Conservation (phyloP, 305 asterid genomes). For the Solanum aculeatissimum region DNA sequence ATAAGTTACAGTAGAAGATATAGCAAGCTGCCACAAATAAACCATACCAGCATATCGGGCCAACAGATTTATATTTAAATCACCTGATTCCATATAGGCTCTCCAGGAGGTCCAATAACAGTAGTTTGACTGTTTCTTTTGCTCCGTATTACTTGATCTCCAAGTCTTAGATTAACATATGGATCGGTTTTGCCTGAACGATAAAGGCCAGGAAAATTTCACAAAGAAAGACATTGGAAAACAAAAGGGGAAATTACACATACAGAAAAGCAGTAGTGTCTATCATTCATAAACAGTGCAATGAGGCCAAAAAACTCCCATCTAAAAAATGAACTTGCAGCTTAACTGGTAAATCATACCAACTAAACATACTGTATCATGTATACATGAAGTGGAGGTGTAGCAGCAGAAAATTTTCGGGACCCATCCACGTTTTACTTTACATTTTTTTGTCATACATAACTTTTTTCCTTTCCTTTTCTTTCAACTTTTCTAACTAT, state of each 20-base stretch:
- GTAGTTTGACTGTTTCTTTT: conserved; percentile 95
- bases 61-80: conserved; percentile 1
- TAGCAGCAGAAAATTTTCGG: neutral
- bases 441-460: neutral
- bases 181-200: conserved; percentile 95
- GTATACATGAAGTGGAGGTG: neutral
- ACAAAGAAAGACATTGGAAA: neutral
- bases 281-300: neutral
- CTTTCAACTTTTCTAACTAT: neutral
- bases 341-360: neutral
- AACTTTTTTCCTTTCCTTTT: too few relatives aligned
- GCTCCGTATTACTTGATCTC: conserved; percentile 89
- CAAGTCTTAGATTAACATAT: conserved; percentile 66
- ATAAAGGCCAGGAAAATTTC: neutral
- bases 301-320: neutral
- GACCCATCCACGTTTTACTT: neutral
- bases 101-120: conserved; percentile 95
- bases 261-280: neutral
- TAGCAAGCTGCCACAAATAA: neutral
- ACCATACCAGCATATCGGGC: neutral
- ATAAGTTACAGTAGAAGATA: conserved; percentile 4
- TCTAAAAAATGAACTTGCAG: neutral
- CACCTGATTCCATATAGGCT: conserved; percentile 99
- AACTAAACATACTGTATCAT: neutral
- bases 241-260: neutral